Percentiles rank a stretch among this genome's conserved stretches.
Conservation (phyloP, 768 basidiomycete species). For the Russula vinacea region DNA sequence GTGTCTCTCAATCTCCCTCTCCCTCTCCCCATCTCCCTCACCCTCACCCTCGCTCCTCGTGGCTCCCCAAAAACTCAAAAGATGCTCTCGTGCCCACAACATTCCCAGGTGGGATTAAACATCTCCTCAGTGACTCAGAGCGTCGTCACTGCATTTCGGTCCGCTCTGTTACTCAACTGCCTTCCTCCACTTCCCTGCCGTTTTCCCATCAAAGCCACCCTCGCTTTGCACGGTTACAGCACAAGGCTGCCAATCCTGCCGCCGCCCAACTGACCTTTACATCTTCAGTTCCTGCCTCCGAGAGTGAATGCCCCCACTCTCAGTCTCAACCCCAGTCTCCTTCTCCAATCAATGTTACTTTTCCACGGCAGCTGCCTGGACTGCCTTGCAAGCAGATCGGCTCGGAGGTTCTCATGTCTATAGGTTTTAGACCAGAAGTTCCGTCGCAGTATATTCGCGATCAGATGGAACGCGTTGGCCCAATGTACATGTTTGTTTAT, state of each 20-base stretch:
- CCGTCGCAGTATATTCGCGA: slow-evolving; percentile 23
- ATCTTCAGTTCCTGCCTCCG: not conserved
- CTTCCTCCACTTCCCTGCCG: not conserved
- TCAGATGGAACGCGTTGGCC: slow-evolving; percentile 11
- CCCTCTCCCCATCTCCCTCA: too few relatives aligned
- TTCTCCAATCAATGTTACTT: slow-evolving; percentile 9
- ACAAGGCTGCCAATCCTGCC: not conserved
- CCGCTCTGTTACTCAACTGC: not conserved
- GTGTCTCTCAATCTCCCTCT: too few relatives aligned
- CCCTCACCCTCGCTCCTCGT: too few relatives aligned
- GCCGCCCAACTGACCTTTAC: not conserved
- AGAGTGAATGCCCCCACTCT: not conserved
- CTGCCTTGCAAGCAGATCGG: slow-evolving; percentile 14
- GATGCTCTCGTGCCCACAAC: slow-evolving; percentile 23
- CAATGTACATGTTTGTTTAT: slow-evolving; percentile 3
- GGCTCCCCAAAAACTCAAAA: not conserved
- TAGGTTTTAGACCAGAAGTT: slow-evolving; percentile 10
- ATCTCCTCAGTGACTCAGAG: slow-evolving; percentile 23
- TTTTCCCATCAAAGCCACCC: not conserved
- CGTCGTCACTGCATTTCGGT: slow-evolving; percentile 19
- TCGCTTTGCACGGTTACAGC: not conserved
- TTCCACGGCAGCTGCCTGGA: slow-evolving; percentile 14
- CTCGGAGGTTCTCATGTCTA: slow-evolving; percentile 19
- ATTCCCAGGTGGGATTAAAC: slow-evolving; percentile 22
- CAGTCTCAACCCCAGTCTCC: not conserved